Evolutionary conservation across 2,329 filamentous ascomycete genomes (phyloP).

Genomic region (Aplosporella prunicola): DNA sequence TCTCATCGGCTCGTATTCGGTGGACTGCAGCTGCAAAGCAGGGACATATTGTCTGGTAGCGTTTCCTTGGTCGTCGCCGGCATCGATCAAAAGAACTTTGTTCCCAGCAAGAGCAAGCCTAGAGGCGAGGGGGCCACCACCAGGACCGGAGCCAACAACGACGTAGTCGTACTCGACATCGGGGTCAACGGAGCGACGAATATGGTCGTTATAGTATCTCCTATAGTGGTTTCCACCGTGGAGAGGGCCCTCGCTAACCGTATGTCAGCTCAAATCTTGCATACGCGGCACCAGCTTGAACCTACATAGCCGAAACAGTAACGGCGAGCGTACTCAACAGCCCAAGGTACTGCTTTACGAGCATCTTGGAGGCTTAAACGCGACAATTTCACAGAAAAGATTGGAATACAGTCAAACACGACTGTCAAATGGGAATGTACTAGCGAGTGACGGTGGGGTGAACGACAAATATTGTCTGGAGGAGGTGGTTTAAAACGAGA

Average conservation of each 20-base stretch:
- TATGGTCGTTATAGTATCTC: not conserved
- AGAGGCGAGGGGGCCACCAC: slow-evolving; percentile 49
- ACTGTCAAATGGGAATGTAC: not conserved
- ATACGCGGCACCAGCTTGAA: too few relatives aligned
- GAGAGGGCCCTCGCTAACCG: not conserved
- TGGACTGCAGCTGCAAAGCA: slow-evolving; percentile 43
- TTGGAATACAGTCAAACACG: not conserved
- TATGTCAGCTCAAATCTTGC: too few relatives aligned
- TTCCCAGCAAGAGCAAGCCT: slow-evolving; percentile 50
- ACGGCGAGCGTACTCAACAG: not conserved
- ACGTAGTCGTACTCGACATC: slow-evolving; percentile 47
- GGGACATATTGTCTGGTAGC: slow-evolving; percentile 42
- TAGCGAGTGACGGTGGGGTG: not conserved
- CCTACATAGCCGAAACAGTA: slow-evolving; percentile 1
- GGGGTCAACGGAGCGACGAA: not conserved
- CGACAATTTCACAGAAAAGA: not conserved
- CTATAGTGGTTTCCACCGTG: not conserved
- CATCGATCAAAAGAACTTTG: slow-evolving; percentile 51
- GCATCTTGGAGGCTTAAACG: not conserved
- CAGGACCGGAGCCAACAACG: slow-evolving; percentile 51
- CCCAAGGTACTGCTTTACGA: slow-evolving; percentile 2
- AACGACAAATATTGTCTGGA: not conserved
- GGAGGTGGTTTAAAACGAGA: too few relatives aligned
- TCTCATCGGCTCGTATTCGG: slow-evolving; percentile 47
- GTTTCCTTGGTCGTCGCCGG: slow-evolving; percentile 48